Conservation (phyloP, 192 early-diverging fungal species). For the Coemansia sp. region DNA sequence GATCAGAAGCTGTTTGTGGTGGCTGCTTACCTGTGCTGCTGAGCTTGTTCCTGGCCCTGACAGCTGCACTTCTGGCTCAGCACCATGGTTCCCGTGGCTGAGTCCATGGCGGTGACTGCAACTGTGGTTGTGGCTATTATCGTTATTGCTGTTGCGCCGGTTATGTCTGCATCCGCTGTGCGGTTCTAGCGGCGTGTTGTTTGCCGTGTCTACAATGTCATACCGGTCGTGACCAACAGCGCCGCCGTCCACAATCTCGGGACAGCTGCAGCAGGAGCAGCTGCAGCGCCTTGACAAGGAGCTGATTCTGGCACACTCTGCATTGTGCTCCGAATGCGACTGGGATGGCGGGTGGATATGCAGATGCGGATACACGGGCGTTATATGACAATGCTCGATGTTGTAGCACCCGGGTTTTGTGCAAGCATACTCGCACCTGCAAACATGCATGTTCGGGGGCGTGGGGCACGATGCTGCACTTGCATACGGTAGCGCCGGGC, state of each 20-base stretch:
- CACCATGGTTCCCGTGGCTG: constrained; percentile 7
- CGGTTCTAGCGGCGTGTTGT: not conserved
- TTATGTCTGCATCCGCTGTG: not conserved
- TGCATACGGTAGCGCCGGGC: not conserved
- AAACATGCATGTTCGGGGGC: not conserved
- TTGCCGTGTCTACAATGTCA: not conserved
- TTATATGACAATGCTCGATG: constrained; percentile 48
- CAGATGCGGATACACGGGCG: constrained; percentile 42
- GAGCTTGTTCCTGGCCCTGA: constrained; percentile 17
- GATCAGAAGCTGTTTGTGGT: constrained; percentile 33
- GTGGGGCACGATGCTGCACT: not conserved
- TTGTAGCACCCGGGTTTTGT: constrained; percentile 30
- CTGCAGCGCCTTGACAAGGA: not conserved
- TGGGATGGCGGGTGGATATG: constrained; percentile 16
- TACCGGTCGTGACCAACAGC: not conserved
- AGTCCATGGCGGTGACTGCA: constrained; percentile 7
- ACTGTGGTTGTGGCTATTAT: not conserved
- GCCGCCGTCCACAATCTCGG: not conserved
- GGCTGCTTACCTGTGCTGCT: constrained; percentile 31
- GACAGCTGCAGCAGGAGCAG: not conserved
- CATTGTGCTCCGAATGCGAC: constrained; percentile 9
- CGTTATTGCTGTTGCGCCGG: no score
- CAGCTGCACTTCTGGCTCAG: constrained; percentile 16
- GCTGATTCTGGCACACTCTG: not conserved
- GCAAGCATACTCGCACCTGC: constrained; percentile 46